Base-by-base conservation (phyloP, 1,139 yeast species). In the Hyphopichia wangnamkhiaoensis region DNA sequence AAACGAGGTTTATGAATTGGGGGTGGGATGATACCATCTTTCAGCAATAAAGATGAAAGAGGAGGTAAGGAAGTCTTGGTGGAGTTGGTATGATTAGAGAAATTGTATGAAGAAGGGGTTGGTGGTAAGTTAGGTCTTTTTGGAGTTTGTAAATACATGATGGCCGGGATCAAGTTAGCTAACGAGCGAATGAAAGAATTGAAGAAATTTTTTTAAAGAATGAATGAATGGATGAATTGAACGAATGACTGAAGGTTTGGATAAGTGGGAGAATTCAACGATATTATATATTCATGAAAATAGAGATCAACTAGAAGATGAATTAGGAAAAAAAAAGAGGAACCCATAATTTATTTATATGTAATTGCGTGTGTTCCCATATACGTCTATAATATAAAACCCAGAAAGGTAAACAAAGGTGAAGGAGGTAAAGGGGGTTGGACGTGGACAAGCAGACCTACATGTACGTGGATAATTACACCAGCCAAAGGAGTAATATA, bases 61-160 rank as follows among this genome's bases (percentile, higher is more conserved):
- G 77, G 77, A 18, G 76, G 77, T 43, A 71, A 66, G 45, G 58
- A 56, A 32, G 69, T 49, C 39, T 43, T 54, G 46, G 41, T 51
- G n/a, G n/a, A n/a, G n/a, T n/a, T n/a, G 45, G 43, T 45, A 46
- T 46, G 52, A 38, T 41, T 41, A 37, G 47, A 46, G 35, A 33
- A 25, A 15, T 35, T 20, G 13, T 26, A 24, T 14, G 43, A 24
- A 21, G 40, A 23, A 28, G 60, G 60, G n/a, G 65, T 55, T 31
- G 63, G 53, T 36, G 61, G 68, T 42, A 58, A 54, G 37, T 44
- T 48, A 12, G 63, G 59, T 49, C 65, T 59, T 48, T 61, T 61
- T 35, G 69, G 68, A 9, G 69, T 63, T 40, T 55, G 60, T 41
- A 56, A 49, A 32, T 52, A 51, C 51, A 54, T 52, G 25, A 34